Percentiles rank a stretch among this genome's conserved stretches.
These are phyloP conservation scores for Hyparrhenia diplandra DNA, from an alignment of 176 grass and related monocot genomes.

Conservation along the genomic window DNA sequence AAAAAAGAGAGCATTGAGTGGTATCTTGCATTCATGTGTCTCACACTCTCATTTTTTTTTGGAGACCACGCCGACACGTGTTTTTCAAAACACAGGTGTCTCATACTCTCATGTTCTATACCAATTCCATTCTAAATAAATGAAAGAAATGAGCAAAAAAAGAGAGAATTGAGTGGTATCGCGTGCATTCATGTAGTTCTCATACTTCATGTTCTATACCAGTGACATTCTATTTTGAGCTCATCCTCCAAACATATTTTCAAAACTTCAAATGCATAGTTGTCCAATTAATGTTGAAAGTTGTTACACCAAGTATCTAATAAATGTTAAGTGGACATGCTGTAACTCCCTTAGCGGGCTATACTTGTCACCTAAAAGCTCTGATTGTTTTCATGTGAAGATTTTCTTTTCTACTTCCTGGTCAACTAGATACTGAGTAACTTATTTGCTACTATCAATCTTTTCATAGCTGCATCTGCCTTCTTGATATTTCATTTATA, in stretches of 20 bases:
- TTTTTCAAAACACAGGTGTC: too few species aligned
- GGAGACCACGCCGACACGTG: too few species aligned
- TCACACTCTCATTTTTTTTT: too few species aligned
- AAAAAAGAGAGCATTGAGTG: not conserved
- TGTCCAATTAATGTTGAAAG: not conserved
- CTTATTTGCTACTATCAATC: not conserved
- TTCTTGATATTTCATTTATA: not conserved
- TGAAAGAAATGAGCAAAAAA: constrained; percentile 4
- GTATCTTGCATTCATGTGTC: not conserved
- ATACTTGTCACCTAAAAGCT: not conserved
- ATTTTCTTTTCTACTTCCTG: not conserved
- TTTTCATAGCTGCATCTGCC: not conserved
- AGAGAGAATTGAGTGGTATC: not conserved
- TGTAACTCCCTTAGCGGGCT: not conserved
- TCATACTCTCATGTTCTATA: not conserved
- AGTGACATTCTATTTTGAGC: not conserved
- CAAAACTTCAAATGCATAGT: not conserved
- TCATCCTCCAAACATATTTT: not conserved
- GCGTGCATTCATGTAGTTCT: not conserved
- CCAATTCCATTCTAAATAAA: not conserved
- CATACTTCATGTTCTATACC: not conserved
- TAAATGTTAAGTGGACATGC: not conserved
- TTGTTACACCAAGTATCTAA: not conserved
- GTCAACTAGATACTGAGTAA: not conserved
- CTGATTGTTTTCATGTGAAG: not conserved